Base-by-base conservation (phyloP, 78 protist genomes). In the Polysphondylium violaceum region DNA sequence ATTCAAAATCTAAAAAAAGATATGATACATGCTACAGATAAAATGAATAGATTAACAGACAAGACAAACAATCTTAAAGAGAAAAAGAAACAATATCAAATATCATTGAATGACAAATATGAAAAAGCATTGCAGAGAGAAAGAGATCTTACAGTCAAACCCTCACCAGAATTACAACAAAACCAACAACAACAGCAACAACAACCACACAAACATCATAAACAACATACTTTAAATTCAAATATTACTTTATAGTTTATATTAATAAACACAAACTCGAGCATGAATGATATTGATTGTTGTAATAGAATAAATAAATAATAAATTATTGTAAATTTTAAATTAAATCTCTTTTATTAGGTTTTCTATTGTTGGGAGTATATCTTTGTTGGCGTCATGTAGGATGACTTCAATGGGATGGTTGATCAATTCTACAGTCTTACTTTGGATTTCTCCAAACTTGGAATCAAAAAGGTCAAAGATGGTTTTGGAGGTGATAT, bases 51-150 rank as follows among this genome's bases (percentile, higher is more conserved):
- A 60, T 33, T 83, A 19, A 67, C 56, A 17, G 76, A 83, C 6
- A 83, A 51, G 44, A 71, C 91, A 41, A 44, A 29, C 8, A 69
- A 47, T 56, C 33, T 83, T 43, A 67, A 69, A 58, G 91, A 83
- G 17, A 83, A 83, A 51, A 83, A 83, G 36, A 74, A 83, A 83
- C 79, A 69, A 41, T 74, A 83, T 83, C 53, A 68, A 40, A 58
- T 47, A 3, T 36, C 36, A 55, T 29, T 83, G 43, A 58, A 67
- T 69, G 73, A 71, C 19, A 74, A 63, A 68, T 69, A 69, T 0
- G 91, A 83, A 27, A 83, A 72, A 43, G 79, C 77, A 59, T 43
- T 83, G 33, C 91, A 83, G 58, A 67, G 40, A 71, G 91, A 83
- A 58, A 51, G 91, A 69, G 91, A 83, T 59, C 25, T 83, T 19